Evolutionary conservation across 257 asterid species (phyloP).

Genomic region (Solanum dulcamara): DNA sequence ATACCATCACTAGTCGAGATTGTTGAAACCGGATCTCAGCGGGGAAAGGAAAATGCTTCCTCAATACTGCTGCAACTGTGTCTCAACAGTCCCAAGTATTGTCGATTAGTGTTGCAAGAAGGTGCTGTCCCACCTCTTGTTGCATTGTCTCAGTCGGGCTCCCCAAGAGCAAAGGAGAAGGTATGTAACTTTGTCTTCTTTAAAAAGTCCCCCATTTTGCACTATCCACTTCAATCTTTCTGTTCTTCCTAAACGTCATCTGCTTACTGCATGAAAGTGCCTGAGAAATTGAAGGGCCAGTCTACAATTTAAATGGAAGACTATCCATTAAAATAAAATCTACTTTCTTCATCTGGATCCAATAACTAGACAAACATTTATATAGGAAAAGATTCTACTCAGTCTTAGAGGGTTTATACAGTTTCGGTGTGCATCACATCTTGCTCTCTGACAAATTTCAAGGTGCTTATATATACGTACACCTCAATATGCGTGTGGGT

Average conservation of each 20-base stretch:
- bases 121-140: slow-evolving; percentile 99
- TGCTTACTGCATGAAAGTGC: neutral
- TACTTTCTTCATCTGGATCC: neutral
- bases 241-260: neutral
- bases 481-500: neutral
- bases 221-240: neutral
- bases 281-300: neutral
- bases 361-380: neutral
- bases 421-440: neutral
- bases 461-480: neutral
- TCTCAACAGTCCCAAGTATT: slow-evolving; percentile 47
- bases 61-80: slow-evolving; percentile 78
- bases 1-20: slow-evolving; percentile 73
- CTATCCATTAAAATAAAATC: neutral
- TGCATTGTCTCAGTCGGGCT: slow-evolving; percentile 79
- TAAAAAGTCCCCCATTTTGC: neutral
- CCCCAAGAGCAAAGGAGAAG: slow-evolving; percentile 92
- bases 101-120: slow-evolving; percentile 80
- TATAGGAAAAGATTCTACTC: neutral
- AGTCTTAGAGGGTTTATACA: neutral
- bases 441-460: neutral
- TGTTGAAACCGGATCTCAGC: slow-evolving; percentile 64
- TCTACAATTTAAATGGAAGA: neutral
- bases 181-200: slow-evolving; percentile 15
- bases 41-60: slow-evolving; percentile 96